Evolutionary conservation across 2,329 filamentous ascomycete genomes (phyloP), one percentile per base, ranked within the genome.

Genomic region (Xylaria sp.): DNA sequence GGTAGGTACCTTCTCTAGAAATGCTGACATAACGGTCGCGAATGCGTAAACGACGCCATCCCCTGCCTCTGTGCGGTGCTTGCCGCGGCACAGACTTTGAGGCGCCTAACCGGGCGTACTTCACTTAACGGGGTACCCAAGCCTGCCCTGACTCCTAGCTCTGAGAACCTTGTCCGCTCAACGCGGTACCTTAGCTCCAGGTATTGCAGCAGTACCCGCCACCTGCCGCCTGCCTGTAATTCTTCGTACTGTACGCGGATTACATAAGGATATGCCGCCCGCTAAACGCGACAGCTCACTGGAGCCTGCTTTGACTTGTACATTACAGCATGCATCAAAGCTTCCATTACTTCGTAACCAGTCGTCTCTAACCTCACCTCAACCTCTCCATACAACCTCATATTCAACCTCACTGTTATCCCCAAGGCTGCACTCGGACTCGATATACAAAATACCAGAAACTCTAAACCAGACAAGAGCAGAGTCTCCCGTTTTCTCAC

Each of bases 271-370:
- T 65, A 49, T n/a, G 30, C 34, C 11, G 47, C 8, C 3, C 57
- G 58, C 57, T 54, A 67, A 67, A 69, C 67, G 55, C 69, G 69
- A 69, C 65, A 69, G 68, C 69, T 69, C 63, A 64, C 60, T 61
- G 68, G 60, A 70, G 68, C 68, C 69, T 70, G 53, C 65, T 37
- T 30, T 30, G 23, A 30, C 23, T n/a, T n/a, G 13, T 18, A 46
- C 42, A 13, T 46, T 13, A 46, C 42, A 46, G 11, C 42, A 46
- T 42, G 37, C 46, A 55, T 57, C 44, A 49, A 42, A 63, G 59
- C 61, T 64, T 57, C 51, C 56, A 57, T 46, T 46, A 16, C 16
- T 16, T 16, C 16, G 16, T 16, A n/a, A 46, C 42, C 54, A 44
- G 23, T 30, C 23, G 23, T 30, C 23, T 30, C 23, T 30, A 30